A percentile compares a stretch with the other conserved stretches of the same genome.
Conservation (phyloP, 2,329 filamentous ascomycete species). For the Exutisphaerella laricina region DNA sequence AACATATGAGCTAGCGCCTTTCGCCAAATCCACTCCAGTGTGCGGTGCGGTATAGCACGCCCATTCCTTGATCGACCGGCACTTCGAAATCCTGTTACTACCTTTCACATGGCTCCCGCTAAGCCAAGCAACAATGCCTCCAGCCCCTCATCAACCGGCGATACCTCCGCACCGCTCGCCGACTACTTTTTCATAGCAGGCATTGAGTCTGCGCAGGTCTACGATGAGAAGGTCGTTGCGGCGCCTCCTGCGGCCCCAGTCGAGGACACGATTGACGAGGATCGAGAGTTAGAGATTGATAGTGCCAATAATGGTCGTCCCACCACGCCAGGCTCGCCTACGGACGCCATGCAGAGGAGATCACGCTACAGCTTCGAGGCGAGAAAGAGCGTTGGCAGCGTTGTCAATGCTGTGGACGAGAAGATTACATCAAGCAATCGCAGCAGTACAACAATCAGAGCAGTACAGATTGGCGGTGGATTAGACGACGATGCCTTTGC, state of each 20-base stretch:
- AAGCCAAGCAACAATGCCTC: conserved; percentile 17
- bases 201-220: conserved; percentile 49
- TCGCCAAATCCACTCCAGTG: neutral
- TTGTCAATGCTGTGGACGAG: conserved; percentile 39
- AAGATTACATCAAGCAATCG: conserved; percentile 55
- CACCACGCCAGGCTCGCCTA: conserved; percentile 40
- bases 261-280: conserved; percentile 57
- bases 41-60: conserved; percentile 13
- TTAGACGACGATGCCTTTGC: conserved; percentile 72
- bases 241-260: conserved; percentile 33
- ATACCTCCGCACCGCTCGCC: conserved; percentile 51
- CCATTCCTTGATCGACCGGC: conserved; percentile 12
- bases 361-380: conserved; percentile 44
- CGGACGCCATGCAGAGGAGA: conserved; percentile 33
- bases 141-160: conserved; percentile 30
- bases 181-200: conserved; percentile 62
- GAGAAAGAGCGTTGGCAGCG: conserved; percentile 48
- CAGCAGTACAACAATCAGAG: conserved; percentile 59
- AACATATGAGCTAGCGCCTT: conserved; percentile 4
- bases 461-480: conserved; percentile 36
- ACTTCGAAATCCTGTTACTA: neutral
- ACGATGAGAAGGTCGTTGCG: conserved; percentile 37
- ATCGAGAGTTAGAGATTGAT: conserved; percentile 52
- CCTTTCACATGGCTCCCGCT: conserved; percentile 22
- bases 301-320: conserved; percentile 43